A percentile compares a stretch with the other conserved stretches of the same genome.
These are phyloP conservation scores for Cladobotryum mycophilum DNA, from an alignment of 2,329 filamentous ascomycete genomes.

Conservation along the genomic window DNA sequence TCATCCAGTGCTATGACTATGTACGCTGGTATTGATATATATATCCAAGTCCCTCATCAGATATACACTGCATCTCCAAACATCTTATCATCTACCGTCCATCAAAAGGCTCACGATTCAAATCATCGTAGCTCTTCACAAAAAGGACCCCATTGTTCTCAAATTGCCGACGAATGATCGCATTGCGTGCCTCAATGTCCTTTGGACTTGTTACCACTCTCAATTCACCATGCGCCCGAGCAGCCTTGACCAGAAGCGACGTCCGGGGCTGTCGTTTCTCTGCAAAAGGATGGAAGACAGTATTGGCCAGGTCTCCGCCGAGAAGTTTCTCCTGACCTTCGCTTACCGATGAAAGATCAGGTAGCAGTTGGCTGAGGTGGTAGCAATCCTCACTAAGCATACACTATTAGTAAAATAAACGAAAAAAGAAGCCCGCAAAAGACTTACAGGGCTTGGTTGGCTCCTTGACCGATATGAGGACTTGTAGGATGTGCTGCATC, in stretches of 20 bases:
- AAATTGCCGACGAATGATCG: slow-evolving; percentile 2
- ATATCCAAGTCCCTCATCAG: too few relatives aligned
- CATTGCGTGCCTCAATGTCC: slow-evolving; percentile 10
- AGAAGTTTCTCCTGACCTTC: slow-evolving; percentile 2
- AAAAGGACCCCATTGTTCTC: not conserved
- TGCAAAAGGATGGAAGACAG: slow-evolving; percentile 13
- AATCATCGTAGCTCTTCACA: not conserved
- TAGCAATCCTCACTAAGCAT: slow-evolving; percentile 12
- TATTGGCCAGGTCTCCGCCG: slow-evolving; percentile 1
- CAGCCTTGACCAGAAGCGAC: slow-evolving; percentile 17
- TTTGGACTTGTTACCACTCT: slow-evolving; percentile 15
- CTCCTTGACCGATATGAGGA: slow-evolving; percentile 21
- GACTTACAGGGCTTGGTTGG: slow-evolving; percentile 17
- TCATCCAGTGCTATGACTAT: too few relatives aligned
- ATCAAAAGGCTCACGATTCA: slow-evolving; percentile 3
- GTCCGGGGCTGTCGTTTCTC: slow-evolving; percentile 18
- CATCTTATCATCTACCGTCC: not conserved
- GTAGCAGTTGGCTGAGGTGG: slow-evolving; percentile 10
- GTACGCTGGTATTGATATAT: too few relatives aligned
- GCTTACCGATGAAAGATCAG: slow-evolving; percentile 1
- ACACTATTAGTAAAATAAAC: not conserved
- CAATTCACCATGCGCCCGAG: slow-evolving; percentile 14
- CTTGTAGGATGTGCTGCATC: slow-evolving; percentile 22
- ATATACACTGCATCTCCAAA: too few relatives aligned
- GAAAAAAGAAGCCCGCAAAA: too few relatives aligned